A percentile compares a stretch with the other conserved stretches of the same genome.
Evolutionary conservation across 495 filamentous ascomycete genomes (phyloP).

Genomic region (Lophium mytilinum): DNA sequence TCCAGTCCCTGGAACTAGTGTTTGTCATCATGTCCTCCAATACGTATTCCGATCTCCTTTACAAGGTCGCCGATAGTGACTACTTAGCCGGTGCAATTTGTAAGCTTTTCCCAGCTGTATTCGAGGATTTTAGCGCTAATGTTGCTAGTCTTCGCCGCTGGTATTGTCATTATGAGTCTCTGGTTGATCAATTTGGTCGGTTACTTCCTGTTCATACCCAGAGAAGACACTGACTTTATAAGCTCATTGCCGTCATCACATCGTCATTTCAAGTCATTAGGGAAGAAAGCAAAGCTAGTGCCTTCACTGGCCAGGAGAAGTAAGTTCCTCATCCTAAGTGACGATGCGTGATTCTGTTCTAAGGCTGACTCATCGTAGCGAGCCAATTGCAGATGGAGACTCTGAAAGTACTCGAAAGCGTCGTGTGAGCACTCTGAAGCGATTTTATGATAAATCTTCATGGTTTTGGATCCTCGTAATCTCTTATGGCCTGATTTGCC

Average conservation of each 20-base stretch:
- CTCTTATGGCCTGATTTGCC: conserved; percentile 62
- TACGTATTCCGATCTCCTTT: conserved; percentile 89
- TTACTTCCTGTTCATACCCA: background rate
- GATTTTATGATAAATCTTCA: conserved; percentile 59
- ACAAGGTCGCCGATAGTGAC: conserved; percentile 84
- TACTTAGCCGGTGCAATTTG: conserved; percentile 65
- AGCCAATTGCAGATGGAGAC: conserved; percentile 32
- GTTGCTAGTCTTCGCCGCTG: conserved; percentile 57
- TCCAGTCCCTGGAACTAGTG: conserved; percentile 86
- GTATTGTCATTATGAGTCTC: conserved; percentile 85
- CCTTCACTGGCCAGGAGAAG: conserved; percentile 74
- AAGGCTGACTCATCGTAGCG: background rate
- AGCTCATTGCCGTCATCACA: conserved; percentile 91
- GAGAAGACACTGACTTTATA: background rate
- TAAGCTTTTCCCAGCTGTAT: conserved; percentile 36
- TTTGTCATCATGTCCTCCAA: conserved; percentile 99
- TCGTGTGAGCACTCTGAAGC: conserved; percentile 51
- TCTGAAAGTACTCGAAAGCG: conserved; percentile 30
- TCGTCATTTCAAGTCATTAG: conserved; percentile 97
- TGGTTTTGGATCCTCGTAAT: conserved; percentile 81
- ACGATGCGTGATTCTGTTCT: no score
- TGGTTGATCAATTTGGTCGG: conserved; percentile 81
- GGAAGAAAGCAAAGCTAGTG: conserved; percentile 89
- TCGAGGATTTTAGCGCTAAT: conserved; percentile 15
- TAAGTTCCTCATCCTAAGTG: background rate